Evolutionary conservation across 805 yeast genomes (phyloP).

Genomic region (Starmera pachycereana): DNA sequence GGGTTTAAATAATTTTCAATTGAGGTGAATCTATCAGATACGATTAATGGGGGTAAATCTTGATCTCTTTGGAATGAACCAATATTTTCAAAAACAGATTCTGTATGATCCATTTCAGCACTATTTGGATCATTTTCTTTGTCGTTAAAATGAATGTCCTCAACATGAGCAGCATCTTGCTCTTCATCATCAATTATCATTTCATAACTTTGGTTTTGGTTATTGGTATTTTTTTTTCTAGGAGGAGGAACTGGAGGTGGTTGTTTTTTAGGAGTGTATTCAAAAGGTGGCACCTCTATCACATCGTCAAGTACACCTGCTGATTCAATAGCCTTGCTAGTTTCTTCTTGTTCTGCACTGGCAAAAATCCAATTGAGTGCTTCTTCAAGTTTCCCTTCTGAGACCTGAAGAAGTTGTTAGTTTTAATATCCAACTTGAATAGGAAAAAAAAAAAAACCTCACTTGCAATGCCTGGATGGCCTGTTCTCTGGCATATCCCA

Average conservation of each 20-base stretch:
- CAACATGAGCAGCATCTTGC: too few species aligned
- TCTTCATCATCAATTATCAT: too few species aligned
- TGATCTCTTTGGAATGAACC: not conserved
- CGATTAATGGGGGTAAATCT: constrained; percentile 16
- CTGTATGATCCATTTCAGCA: too few species aligned
- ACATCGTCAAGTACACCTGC: not conserved
- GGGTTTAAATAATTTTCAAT: constrained; percentile 33
- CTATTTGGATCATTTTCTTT: too few species aligned
- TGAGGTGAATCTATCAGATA: constrained; percentile 23
- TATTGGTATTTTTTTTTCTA: not conserved
- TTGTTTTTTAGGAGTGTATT: not conserved
- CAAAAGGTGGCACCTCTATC: not conserved
- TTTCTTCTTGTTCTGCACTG: constrained; percentile 6
- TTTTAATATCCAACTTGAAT: not conserved
- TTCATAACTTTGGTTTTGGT: too few species aligned
- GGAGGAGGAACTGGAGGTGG: not conserved
- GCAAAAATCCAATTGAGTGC: constrained; percentile 29
- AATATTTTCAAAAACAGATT: not conserved
- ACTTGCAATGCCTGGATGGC: constrained; percentile 27
- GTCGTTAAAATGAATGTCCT: too few species aligned
- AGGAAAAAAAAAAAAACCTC: not conserved
- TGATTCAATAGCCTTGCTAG: not conserved
- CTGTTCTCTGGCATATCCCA: constrained; percentile 31
- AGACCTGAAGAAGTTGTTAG: constrained; percentile 1
- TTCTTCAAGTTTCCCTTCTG: constrained; percentile 22